phyloP scores from a whole-genome alignment of 306 rosid species.

The Lathyrus sativus region DNA sequence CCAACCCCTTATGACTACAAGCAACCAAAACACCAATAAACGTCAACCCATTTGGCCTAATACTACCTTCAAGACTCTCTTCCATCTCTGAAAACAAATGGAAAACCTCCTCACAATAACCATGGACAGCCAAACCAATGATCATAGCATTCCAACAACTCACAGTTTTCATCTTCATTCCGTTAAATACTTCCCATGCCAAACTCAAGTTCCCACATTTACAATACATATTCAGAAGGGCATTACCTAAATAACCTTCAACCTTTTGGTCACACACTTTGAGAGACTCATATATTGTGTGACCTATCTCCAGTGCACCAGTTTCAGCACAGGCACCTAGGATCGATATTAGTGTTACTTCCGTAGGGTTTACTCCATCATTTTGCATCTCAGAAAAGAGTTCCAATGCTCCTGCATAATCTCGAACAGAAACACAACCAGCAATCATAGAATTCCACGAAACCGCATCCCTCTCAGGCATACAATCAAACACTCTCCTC shows the following conservation, averaged over 20 bases:
- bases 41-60: slow-evolving; percentile 59
- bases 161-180: slow-evolving; percentile 54
- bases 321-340: slow-evolving; percentile 68
- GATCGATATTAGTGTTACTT: slow-evolving; percentile 54
- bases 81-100: slow-evolving; percentile 58
- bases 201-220: slow-evolving; percentile 66
- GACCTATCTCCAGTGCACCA: slow-evolving; percentile 55
- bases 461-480: slow-evolving; percentile 59
- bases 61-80: slow-evolving; percentile 33
- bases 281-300: slow-evolving; percentile 51
- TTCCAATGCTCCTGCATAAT: slow-evolving; percentile 50
- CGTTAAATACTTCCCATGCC: slow-evolving; percentile 62
- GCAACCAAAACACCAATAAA: slow-evolving; percentile 67
- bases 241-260: slow-evolving; percentile 67
- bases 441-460: slow-evolving; percentile 74
- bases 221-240: slow-evolving; percentile 65
- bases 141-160: slow-evolving; percentile 82
- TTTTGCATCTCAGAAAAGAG: slow-evolving; percentile 58
- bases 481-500: slow-evolving; percentile 51
- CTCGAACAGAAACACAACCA: slow-evolving; percentile 50
- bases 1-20: slow-evolving; percentile 73
- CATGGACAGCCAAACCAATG: slow-evolving; percentile 72
- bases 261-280: slow-evolving; percentile 43
- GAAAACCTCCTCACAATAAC: slow-evolving; percentile 56
- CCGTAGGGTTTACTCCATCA: slow-evolving; percentile 49